Percentiles rank a stretch among this genome's conserved stretches.
phyloP scores from a whole-genome alignment of 495 filamentous ascomycete genomes.

The Trichoderma parareesei region DNA sequence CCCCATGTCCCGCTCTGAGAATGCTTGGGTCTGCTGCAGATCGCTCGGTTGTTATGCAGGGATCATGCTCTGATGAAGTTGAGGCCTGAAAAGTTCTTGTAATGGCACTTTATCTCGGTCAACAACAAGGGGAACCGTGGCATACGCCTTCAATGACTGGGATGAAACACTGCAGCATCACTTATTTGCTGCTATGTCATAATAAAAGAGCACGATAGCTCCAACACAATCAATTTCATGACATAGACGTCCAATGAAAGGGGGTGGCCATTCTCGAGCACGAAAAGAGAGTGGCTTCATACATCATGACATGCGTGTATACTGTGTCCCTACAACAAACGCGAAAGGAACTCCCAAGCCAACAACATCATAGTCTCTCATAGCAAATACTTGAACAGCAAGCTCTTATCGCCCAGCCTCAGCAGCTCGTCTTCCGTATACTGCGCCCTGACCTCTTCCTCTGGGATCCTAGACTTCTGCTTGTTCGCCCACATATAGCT shows the following conservation, averaged over 20 bases:
- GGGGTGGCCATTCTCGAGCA: too few species aligned
- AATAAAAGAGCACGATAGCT: too few species aligned
- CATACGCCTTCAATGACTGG: too few species aligned
- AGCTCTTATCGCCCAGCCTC: constrained; percentile 36
- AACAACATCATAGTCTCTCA: neutral
- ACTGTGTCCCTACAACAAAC: too few species aligned
- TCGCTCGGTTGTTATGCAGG: neutral
- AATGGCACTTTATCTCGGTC: neutral
- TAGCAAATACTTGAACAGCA: constrained; percentile 30
- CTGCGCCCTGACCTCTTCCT: constrained; percentile 25
- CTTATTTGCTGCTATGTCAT: too few species aligned
- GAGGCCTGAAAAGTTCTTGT: neutral
- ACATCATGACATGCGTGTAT: too few species aligned
- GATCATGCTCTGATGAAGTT: neutral
- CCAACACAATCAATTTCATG: too few species aligned
- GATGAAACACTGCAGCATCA: too few species aligned
- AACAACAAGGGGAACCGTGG: neutral
- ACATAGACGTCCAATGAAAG: too few species aligned
- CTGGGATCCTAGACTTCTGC: constrained; percentile 20
- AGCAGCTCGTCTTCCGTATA: constrained; percentile 31
- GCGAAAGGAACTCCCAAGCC: neutral
- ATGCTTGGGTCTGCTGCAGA: neutral
- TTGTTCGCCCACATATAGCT: constrained; percentile 23
- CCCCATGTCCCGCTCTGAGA: neutral
- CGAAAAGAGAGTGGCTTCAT: too few species aligned